Base-by-base conservation (phyloP, 257 asterid genomes). In the Penstemon eatonii region DNA sequence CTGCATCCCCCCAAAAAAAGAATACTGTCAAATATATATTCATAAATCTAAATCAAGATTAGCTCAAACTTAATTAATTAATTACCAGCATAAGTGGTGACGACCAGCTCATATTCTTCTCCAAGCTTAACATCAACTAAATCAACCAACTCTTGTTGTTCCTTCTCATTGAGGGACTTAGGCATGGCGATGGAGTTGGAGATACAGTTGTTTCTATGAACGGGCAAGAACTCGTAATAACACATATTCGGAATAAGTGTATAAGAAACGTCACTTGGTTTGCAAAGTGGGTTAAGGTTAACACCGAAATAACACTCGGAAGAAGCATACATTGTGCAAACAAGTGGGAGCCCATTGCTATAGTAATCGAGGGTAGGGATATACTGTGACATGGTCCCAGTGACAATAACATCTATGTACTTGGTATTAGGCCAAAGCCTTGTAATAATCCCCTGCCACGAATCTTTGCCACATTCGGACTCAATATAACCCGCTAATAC, bases 371-470 rank as follows among this genome's bases (percentile, higher is more conserved):
- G 95, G 5, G 86, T 92, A 1, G 93, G 98, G 9, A 89, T 92
- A 52, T 92, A 92, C 49, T 92, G 98, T 1, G 98, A 89, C 98
- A 92, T 92, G 4, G 98, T 84, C 69, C 98, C 98, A 0, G 98
- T 92, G 41, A 92, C 98, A 54, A 92, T 92, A 40, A 89, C 98
- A 62, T 89, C 98, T 0, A 92, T 56, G 66, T 92, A 92, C 72
- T 89, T 89, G 0, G 97, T 92, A 13, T 87, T 92, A 8, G 98
- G 96, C 98, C 98, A 92, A 51, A 92, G 47, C 73, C 95, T 73
- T 1, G 92, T 79, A 7, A 92, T 86, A 5, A 92, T 92, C 75
- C 98, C 96, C 73, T 79, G 80, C 98, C 97, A 87, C 3, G 84
- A 76, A 1, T 53, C 78, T 73, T 69, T 83, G 0, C 86, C 45